Conservation (phyloP, 2,329 filamentous ascomycete species). For the Penicillium crustosum region DNA sequence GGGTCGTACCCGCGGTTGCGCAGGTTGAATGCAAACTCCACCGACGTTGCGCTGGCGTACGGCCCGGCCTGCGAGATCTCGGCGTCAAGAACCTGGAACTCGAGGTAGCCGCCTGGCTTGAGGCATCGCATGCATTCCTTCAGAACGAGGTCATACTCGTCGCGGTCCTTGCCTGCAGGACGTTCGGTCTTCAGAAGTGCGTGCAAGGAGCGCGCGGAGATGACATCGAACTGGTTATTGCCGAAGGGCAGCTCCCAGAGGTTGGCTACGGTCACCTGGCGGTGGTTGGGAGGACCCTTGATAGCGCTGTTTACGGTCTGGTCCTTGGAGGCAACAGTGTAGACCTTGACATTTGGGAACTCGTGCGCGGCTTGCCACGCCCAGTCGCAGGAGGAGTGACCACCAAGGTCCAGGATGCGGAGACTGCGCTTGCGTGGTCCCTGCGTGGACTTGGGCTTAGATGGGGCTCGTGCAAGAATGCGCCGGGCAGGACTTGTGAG, state of each 20-base stretch:
- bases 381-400: constrained; percentile 85
- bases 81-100: constrained; percentile 86
- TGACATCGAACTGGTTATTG: constrained; percentile 82
- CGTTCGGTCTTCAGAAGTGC: constrained; percentile 70
- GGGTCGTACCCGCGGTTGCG: constrained; percentile 89
- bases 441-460: constrained; percentile 25
- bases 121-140: constrained; percentile 85
- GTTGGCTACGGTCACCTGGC: constrained; percentile 73
- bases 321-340: constrained; percentile 78
- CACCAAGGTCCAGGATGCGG: constrained; percentile 81
- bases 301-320: constrained; percentile 73
- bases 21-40: constrained; percentile 89
- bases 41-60: constrained; percentile 74
- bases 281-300: constrained; percentile 83
- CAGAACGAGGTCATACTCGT: constrained; percentile 87
- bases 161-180: constrained; percentile 65
- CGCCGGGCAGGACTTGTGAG: constrained; percentile 55
- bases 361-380: constrained; percentile 89
- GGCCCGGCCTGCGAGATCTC: constrained; percentile 84
- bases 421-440: constrained; percentile 46
- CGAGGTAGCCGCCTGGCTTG: constrained; percentile 88
- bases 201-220: constrained; percentile 86
- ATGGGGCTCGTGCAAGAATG: constrained; percentile 24
- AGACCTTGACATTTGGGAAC: constrained; percentile 81
- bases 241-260: constrained; percentile 82